Conservation (phyloP, 1,284 basidiomycete genomes). For the Irpex sp. region DNA sequence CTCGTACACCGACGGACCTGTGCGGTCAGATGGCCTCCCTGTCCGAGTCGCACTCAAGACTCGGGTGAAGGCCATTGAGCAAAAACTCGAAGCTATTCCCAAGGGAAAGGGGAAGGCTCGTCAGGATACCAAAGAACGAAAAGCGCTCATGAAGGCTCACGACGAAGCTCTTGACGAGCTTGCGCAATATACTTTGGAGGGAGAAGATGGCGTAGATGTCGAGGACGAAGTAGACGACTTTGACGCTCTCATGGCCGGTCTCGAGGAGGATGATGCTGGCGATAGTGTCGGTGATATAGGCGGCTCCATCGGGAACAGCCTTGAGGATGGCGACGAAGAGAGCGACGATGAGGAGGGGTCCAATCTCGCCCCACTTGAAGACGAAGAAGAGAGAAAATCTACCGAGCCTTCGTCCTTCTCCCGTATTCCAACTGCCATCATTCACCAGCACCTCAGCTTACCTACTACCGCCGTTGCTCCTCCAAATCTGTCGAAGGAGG, state of each 20-base stretch:
- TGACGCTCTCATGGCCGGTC: conserved; percentile 19
- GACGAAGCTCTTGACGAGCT: conserved; percentile 26
- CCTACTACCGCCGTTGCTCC: conserved; percentile 25
- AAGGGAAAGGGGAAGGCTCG: conserved; percentile 21
- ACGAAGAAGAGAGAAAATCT: conserved; percentile 7
- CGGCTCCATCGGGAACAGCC: conserved; percentile 13
- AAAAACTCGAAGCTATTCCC: conserved; percentile 21
- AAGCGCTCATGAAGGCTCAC: conserved; percentile 21
- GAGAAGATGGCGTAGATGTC: conserved; percentile 19
- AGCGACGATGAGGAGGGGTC: conserved; percentile 13
- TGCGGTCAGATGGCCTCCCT: conserved; percentile 28
- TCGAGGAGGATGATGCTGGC: conserved; percentile 10
- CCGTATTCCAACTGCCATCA: conserved; percentile 26
- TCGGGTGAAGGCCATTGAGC: conserved; percentile 24
- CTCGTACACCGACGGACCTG: conserved; percentile 25
- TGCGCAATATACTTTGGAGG: conserved; percentile 22
- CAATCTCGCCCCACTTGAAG: background rate
- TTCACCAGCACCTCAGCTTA: conserved; percentile 27
- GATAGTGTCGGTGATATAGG: conserved; percentile 8
- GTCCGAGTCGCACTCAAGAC: conserved; percentile 23
- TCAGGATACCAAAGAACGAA: conserved; percentile 18
- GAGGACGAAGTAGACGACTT: conserved; percentile 22
- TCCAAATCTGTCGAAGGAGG: conserved; percentile 8
- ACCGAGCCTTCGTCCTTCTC: conserved; percentile 29
- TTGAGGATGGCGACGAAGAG: conserved; percentile 9